These are phyloP conservation scores for Podospora comata DNA, from an alignment of 495 filamentous ascomycete genomes.

Conservation along the genomic window DNA sequence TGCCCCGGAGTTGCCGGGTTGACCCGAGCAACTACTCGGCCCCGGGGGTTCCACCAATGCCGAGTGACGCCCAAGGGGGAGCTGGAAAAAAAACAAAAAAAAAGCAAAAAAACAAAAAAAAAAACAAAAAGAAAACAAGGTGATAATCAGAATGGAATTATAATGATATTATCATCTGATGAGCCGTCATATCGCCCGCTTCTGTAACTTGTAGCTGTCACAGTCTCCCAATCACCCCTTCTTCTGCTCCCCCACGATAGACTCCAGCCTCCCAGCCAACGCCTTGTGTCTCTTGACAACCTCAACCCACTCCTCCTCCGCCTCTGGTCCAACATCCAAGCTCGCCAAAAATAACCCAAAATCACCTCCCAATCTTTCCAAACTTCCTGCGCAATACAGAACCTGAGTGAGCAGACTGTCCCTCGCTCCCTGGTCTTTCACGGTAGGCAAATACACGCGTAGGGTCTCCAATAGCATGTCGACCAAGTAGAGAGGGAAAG, in stretches of 20 bases:
- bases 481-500: slow-evolving; percentile 84
- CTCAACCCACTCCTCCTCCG: slow-evolving; percentile 80
- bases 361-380: slow-evolving; percentile 88
- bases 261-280: slow-evolving; percentile 80
- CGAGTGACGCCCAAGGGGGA: not conserved
- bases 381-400: slow-evolving; percentile 88
- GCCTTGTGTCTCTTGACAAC: slow-evolving; percentile 86
- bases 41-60: not conserved
- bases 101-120: no score
- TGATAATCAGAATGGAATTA: no score
- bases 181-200: not conserved
- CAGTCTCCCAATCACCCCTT: slow-evolving; percentile 14
- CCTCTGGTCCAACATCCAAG: slow-evolving; percentile 52
- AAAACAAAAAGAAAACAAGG: no score
- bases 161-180: not conserved
- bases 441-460: slow-evolving; percentile 73
- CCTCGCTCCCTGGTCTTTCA: slow-evolving; percentile 70
- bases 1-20: slow-evolving; percentile 16
- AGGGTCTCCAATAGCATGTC: slow-evolving; percentile 77
- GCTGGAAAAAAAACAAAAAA: no score
- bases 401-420: slow-evolving; percentile 94
- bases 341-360: slow-evolving; percentile 84
- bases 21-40: slow-evolving; percentile 17
- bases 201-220: not conserved
- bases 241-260: slow-evolving; percentile 60